These are phyloP conservation scores for Castanea sativa DNA, from an alignment of 306 rosid genomes.

Conservation along the genomic window DNA sequence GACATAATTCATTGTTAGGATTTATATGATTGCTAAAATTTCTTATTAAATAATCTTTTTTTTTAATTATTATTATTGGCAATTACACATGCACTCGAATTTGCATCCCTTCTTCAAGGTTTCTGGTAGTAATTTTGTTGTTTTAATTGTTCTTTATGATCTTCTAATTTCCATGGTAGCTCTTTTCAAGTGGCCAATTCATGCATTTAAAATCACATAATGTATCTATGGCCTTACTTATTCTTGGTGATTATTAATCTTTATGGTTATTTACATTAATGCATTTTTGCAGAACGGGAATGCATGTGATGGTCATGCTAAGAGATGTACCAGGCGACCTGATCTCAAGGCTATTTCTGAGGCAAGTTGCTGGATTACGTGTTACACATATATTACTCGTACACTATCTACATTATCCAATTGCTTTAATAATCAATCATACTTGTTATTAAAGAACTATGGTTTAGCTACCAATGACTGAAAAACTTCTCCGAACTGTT, in stretches of 20 bases:
- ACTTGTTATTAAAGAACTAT: neutral
- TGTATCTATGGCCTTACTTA: neutral
- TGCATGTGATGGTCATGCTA: slow-evolving; percentile 5
- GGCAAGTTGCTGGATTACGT: slow-evolving; percentile 23
- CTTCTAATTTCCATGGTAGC: neutral
- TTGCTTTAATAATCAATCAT: no score
- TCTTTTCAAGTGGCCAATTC: neutral
- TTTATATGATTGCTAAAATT: neutral
- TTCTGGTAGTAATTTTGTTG: neutral
- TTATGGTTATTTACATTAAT: neutral
- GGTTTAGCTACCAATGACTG: neutral
- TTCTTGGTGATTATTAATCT: no score
- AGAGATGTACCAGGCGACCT: slow-evolving; percentile 14
- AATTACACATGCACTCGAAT: neutral
- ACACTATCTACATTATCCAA: no score
- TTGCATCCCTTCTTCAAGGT: neutral
- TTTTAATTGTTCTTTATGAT: neutral
- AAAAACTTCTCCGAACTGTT: neutral
- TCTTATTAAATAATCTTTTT: neutral
- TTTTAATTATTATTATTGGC: no score
- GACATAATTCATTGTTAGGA: neutral
- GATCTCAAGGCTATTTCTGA: slow-evolving; percentile 34
- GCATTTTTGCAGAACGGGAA: slow-evolving; percentile 18
- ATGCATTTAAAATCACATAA: neutral
- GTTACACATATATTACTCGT: neutral